Evolutionary conservation across 306 rosid genomes (phyloP).

Genomic region (Pueraria montana): DNA sequence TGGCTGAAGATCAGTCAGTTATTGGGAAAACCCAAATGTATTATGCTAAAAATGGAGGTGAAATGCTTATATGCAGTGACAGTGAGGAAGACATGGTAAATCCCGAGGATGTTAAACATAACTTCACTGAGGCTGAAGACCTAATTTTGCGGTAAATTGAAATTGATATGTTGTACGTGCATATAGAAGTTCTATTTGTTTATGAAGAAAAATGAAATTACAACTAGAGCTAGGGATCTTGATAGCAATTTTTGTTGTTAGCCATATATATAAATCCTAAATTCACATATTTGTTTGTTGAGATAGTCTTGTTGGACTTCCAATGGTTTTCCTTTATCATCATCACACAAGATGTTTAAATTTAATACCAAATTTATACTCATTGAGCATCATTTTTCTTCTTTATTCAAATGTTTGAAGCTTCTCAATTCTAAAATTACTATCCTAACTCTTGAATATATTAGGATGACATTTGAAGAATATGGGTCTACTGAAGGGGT

Average conservation of each 20-base stretch:
- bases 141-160: conserved; percentile 66
- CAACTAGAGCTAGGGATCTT: neutral
- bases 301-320: neutral
- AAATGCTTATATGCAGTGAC: conserved; percentile 75
- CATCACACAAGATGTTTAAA: neutral
- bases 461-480: conserved; percentile 75
- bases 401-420: conserved; percentile 6
- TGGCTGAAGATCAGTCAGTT: conserved; percentile 80
- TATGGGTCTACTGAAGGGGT: conserved; percentile 66
- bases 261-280: neutral
- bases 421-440: conserved; percentile 24
- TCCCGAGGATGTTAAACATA: conserved; percentile 49
- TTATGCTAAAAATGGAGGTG: conserved; percentile 68
- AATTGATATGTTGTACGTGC: conserved; percentile 39
- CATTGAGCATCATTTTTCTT: neutral
- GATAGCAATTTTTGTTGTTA: conserved; percentile 1
- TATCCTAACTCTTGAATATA: conserved; percentile 45
- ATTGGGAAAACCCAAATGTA: conserved; percentile 74
- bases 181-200: neutral
- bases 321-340: neutral
- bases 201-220: conserved; percentile 9
- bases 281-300: conserved; percentile 6
- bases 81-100: conserved; percentile 72
- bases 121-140: conserved; percentile 77
- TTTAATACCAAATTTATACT: neutral